phyloP scores from a whole-genome alignment of 169 alveolate species.

The Plasmodium malariae region DNA sequence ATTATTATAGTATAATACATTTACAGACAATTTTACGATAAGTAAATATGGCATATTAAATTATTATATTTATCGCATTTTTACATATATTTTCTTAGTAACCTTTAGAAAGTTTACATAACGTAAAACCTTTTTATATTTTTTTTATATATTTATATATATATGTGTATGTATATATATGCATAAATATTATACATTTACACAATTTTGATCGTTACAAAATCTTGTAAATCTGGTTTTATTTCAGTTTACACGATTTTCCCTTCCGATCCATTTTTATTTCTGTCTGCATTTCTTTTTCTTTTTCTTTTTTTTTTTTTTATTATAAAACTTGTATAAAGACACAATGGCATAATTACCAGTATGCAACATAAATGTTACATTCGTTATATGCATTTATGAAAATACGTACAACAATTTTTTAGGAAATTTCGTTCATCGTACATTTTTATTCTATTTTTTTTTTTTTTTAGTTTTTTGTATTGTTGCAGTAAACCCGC shows the following conservation, averaged over 20 bases:
- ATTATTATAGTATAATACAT: background rate
- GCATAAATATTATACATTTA: background rate
- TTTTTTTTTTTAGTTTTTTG: background rate
- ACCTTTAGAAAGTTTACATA: background rate
- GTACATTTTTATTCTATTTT: background rate
- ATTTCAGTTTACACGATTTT: background rate
- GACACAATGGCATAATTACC: background rate
- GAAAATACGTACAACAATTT: background rate
- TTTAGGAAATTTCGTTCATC: background rate
- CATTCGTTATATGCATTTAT: background rate
- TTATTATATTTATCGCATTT: background rate
- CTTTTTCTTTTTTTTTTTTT: background rate
- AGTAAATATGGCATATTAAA: slow-evolving; percentile 1
- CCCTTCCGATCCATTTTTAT: background rate
- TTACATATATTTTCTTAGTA: background rate
- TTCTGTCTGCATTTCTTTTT: background rate
- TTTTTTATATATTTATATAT: background rate
- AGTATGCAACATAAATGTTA: background rate
- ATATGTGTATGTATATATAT: background rate
- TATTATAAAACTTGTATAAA: background rate
- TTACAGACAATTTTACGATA: background rate
- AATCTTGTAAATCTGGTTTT: background rate
- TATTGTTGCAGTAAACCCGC: background rate
- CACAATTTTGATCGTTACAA: background rate
- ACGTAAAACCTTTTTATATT: background rate